Evolutionary conservation across 106 monocot species (phyloP).

Genomic region (Chionographis japonica): DNA sequence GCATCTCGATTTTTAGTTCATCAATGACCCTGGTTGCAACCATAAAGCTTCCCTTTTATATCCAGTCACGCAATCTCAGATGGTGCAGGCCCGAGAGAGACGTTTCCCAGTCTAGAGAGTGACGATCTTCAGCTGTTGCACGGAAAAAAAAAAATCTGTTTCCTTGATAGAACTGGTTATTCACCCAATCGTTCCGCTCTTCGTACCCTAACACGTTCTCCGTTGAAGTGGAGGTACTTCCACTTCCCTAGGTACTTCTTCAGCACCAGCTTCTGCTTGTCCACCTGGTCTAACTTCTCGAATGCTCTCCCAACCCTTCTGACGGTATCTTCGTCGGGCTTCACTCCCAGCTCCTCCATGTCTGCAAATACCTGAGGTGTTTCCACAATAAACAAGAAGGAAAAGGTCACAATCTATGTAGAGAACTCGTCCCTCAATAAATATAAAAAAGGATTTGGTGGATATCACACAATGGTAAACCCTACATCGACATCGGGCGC

Average conservation of each 20-base stretch:
- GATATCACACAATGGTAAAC: background rate
- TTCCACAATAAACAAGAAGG: background rate
- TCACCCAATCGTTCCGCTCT: constrained; percentile 10
- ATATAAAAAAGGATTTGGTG: background rate
- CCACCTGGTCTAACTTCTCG: constrained; percentile 38
- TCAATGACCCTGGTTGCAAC: too few relatives aligned
- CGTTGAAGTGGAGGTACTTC: constrained; percentile 84
- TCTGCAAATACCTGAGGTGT: constrained; percentile 74
- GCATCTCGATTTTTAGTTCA: too few relatives aligned
- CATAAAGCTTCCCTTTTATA: too few relatives aligned
- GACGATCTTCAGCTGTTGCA: too few relatives aligned
- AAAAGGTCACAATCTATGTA: background rate
- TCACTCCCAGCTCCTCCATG: constrained; percentile 90
- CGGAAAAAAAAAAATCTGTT: background rate
- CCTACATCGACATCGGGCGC: too few relatives aligned
- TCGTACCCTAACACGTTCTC: constrained; percentile 66
- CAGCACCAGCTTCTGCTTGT: constrained; percentile 47
- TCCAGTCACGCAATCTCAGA: too few relatives aligned
- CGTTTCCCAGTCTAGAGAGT: background rate
- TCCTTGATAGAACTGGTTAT: background rate
- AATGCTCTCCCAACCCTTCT: constrained; percentile 74
- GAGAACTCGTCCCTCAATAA: background rate
- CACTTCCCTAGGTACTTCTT: constrained; percentile 71
- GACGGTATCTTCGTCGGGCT: constrained; percentile 80
- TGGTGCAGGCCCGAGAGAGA: too few relatives aligned